Percentiles rank a stretch among this genome's conserved stretches.
phyloP scores from a whole-genome alignment of 768 basidiomycete species.

The Boletus reticulatus region DNA sequence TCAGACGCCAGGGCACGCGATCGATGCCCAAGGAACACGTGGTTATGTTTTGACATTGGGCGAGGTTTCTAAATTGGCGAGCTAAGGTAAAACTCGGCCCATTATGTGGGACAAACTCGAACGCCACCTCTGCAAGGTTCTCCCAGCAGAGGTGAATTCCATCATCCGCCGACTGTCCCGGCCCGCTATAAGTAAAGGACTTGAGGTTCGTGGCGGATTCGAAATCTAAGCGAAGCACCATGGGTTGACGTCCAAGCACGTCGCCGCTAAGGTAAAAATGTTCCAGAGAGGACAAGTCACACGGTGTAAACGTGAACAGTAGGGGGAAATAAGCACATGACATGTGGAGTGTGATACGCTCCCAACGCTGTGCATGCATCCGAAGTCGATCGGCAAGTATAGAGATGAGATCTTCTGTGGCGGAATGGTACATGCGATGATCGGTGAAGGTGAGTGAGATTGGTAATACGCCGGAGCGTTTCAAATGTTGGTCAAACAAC shows the following conservation, averaged over 20 bases:
- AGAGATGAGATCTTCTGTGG: constrained; percentile 6
- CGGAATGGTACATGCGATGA: constrained; percentile 6
- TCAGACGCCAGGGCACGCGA: neutral
- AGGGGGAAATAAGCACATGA: constrained; percentile 10
- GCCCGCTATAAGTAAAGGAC: constrained; percentile 16
- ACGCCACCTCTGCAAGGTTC: constrained; percentile 10
- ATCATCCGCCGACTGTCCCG: neutral
- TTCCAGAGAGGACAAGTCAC: constrained; percentile 16
- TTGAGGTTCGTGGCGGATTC: constrained; percentile 10
- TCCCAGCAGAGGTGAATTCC: constrained; percentile 11
- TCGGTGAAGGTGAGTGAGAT: constrained; percentile 22
- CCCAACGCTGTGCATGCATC: constrained; percentile 18
- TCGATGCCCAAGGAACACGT: constrained; percentile 18
- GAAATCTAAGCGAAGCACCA: neutral
- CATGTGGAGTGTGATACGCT: constrained; percentile 9
- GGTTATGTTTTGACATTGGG: constrained; percentile 20
- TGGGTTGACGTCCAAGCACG: neutral
- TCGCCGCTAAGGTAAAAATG: constrained; percentile 7
- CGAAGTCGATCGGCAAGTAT: constrained; percentile 14
- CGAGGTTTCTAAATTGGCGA: constrained; percentile 5
- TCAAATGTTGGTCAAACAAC: constrained; percentile 8
- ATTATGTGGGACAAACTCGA: constrained; percentile 5
- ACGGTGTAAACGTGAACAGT: constrained; percentile 16
- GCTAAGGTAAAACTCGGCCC: constrained; percentile 1
- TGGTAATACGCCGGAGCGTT: constrained; percentile 11